Evolutionary conservation across 1,284 basidiomycete species (phyloP).

Genomic region (Termitomyces sp.): DNA sequence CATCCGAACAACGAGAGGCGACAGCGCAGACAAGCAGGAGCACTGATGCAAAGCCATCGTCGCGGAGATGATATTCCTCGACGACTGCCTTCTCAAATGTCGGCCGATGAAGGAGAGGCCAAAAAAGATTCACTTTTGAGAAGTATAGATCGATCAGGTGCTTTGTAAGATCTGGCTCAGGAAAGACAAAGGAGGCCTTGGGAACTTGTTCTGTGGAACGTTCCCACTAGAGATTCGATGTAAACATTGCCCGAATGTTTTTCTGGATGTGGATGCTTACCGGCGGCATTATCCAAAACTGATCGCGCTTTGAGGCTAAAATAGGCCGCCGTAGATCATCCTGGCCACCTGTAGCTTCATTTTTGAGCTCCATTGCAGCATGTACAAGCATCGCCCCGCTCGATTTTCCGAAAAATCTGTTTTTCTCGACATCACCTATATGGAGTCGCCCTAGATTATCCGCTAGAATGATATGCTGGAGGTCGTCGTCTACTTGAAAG

Average conservation of each 20-base stretch:
- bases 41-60: conserved; percentile 62
- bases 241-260: background rate
- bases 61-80: conserved; percentile 52
- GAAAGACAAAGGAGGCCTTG: conserved; percentile 38
- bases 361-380: conserved; percentile 61
- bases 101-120: conserved; percentile 74
- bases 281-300: conserved; percentile 35
- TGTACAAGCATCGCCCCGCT: conserved; percentile 64
- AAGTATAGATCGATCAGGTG: conserved; percentile 72
- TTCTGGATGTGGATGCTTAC: conserved; percentile 26
- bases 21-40: conserved; percentile 76
- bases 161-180: conserved; percentile 55
- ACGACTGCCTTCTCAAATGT: conserved; percentile 59
- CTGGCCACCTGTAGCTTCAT: conserved; percentile 41
- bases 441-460: conserved; percentile 32
- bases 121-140: conserved; percentile 49
- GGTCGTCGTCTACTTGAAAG: conserved; percentile 27
- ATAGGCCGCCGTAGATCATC: conserved; percentile 16
- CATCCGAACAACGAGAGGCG: conserved; percentile 66
- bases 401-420: conserved; percentile 66
- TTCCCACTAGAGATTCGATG: conserved; percentile 36
- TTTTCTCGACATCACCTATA: conserved; percentile 25
- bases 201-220: conserved; percentile 26
- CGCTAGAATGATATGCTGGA: conserved; percentile 29
- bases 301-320: conserved; percentile 26